Base-by-base conservation (phyloP, 169 alveolate species). In the Cryptosporidium ubiquitum region DNA sequence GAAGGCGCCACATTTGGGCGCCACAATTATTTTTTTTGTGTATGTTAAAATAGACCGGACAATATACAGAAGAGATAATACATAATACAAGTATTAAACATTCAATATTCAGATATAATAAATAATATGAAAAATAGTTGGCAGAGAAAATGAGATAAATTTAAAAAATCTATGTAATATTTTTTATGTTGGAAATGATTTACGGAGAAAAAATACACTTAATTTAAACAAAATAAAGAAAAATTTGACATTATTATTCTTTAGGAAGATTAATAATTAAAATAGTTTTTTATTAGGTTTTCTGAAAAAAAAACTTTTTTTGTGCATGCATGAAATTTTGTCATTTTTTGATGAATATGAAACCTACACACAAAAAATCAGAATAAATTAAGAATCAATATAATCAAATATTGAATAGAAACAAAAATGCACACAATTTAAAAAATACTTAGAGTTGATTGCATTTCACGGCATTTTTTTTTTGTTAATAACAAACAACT, bases 1-100 rank as follows among this genome's bases (percentile, higher is more conserved):
- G 85, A 55, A 35, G 85, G 85, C 85, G 85, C 70, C 85, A 52
- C 2, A 0, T 23, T 0, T 1, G 0, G 66, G 66, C 66, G 66
- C 66, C 35, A 26, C 2, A 0, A 2, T 26, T 55, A 7, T 7
- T 4, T 26, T 7, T 55, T 55, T 2, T 26, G 5, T 55, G 66
- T 55, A 55, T 47, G 1, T 10, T 55, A 55, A 23, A 55, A 55
- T 55, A 55, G 66, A 55, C 66, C 35, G 20, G 66, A 55, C 66
- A 55, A 55, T 23, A 3, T 7, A 20, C 14, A 55, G 4, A 16
- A 26, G 35, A 35, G 29, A 9, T 26, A 6, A 1, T 35, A n/a
- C 35, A 26, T 55, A 23, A 42, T 2, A 55, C 9, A n/a, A 20
- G 37, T 1, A 23, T 5, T n/a, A 3, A 55, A 5, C n/a, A 55